Base-by-base conservation (phyloP, 148 eudicot species). In the Dysphania ambrosioides region DNA sequence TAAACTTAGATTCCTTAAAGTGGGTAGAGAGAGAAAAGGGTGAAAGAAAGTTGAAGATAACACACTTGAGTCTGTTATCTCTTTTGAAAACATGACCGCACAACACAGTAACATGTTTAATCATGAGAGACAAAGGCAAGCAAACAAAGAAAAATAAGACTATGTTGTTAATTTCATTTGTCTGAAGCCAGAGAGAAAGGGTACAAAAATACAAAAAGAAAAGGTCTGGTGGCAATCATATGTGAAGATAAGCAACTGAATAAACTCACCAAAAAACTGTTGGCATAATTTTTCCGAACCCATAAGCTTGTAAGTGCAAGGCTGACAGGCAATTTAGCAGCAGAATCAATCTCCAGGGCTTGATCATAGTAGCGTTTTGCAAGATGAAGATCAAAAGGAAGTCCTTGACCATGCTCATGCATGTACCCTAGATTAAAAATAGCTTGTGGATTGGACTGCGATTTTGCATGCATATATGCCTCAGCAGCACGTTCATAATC, bases 371-470 rank as follows among this genome's bases (percentile, higher is more conserved):
- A 95, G 59, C 98, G 93, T 79, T 95, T 92, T 66, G 98, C 98
- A 76, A 95, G 98, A 85, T 95, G 96, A 75, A 95, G 93, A 90
- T 95, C 98, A 68, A 75, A 84, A 24, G 98, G 98, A 84, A 92
- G 96, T 70, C 98, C 98, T 78, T 86, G 91, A 68, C 97, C 98
- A 86, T 95, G 98, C 72, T 95, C 98, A 79, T 95, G 98, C 98
- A 95, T 95, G 84, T 92, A 95, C 21, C 97, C 98, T 42, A 95
- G 91, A 79, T 95, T 95, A 77, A 95, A 95, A 88, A 92, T 87
- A 24, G 98, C 98, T 72, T 95, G 98, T 53, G 98, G 97, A 85
- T 95, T 95, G 4, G 88, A 80, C 79, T 94, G 96, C 38, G 97
- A 88, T 70, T 87, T 95, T n/a, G 97, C 98, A 83, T 92, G 98